phyloP scores from a whole-genome alignment of 768 basidiomycete genomes.

The Atractiella rhizophila region DNA sequence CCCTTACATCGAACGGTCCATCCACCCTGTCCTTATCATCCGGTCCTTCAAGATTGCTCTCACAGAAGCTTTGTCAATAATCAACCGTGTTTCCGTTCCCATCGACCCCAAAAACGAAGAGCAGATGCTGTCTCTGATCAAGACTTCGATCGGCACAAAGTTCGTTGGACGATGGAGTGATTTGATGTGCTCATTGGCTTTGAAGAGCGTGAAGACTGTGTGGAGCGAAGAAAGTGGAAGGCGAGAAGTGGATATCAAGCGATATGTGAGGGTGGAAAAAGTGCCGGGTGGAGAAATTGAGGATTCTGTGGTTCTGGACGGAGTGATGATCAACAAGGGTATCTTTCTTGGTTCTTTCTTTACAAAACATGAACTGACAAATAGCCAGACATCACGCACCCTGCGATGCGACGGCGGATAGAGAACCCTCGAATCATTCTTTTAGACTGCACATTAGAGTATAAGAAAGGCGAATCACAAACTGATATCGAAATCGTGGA shows the following conservation, averaged over 20 bases:
- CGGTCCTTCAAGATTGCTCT: constrained; percentile 92
- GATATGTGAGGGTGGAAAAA: constrained; percentile 92
- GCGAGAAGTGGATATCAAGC: constrained; percentile 89
- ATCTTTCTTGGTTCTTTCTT: too few species aligned
- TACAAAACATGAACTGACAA: too few species aligned
- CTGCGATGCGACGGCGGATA: constrained; percentile 80
- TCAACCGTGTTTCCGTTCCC: constrained; percentile 63
- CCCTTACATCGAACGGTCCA: constrained; percentile 76
- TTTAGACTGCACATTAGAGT: constrained; percentile 68
- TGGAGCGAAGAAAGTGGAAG: constrained; percentile 25
- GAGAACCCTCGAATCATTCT: constrained; percentile 65
- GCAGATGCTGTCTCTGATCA: constrained; percentile 89
- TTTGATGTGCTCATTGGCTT: constrained; percentile 84
- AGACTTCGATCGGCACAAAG: constrained; percentile 94
- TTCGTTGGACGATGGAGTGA: constrained; percentile 90
- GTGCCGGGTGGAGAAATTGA: constrained; percentile 95
- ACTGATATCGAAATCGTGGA: constrained; percentile 96
- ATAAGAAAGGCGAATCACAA: constrained; percentile 96
- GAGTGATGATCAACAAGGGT: constrained; percentile 97
- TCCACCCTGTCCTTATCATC: constrained; percentile 97
- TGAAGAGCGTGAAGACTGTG: constrained; percentile 76
- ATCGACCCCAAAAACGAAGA: constrained; percentile 63
- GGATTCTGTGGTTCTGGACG: constrained; percentile 55
- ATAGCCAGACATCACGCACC: constrained; percentile 94
- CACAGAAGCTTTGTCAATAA: constrained; percentile 66